Evolutionary conservation across 345 rosid genomes (phyloP), one percentile per base, ranked within the genome.

Genomic region (Laguncularia racemosa): DNA sequence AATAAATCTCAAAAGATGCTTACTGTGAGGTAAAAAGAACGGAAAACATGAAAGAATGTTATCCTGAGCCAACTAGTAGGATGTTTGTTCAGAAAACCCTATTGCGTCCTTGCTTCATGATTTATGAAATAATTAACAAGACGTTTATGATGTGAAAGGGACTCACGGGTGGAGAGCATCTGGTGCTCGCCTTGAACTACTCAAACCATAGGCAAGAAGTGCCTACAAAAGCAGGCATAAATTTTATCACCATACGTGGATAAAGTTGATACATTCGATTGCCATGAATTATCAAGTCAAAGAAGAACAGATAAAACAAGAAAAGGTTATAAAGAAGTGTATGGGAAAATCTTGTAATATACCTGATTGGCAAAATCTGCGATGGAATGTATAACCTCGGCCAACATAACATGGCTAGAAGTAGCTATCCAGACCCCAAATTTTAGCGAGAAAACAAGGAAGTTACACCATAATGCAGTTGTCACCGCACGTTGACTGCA

Each of bases 311-410:
- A 17, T 14, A 50, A 33, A 6, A 33, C 4, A 10, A 33, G 7
- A 33, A 33, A 33, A 10, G 4, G 14, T 20, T 21, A 13, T 20
- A 40, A 57, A 20, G 55, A n/a, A 16, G 19, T 52, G 3, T n/a
- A 5, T 44, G 47, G 6, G 33, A 58, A 3, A 48, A 58, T 14
- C 49, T 63, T 40, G n/a, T 28, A 12, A 54, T 47, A 55, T 62
- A 89, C 99, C 97, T 93, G 99, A 74, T 93, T 93, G 49, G 99
- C 97, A 64, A 92, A 85, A 81, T 93, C 99, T 47, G 99, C 96
- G 50, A 85, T 61, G 0, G 99, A 93, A 68, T 93, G 99, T 63
- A 89, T 84, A 48, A 83, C 93, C 78, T 93, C 99, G 57, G 99
- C 99, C 70, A 93, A 58, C 78, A 93, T 81, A 20, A 93, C 99